These are phyloP conservation scores for Aleurites moluccanus DNA, from an alignment of 441 rosid species.

Conservation along the genomic window DNA sequence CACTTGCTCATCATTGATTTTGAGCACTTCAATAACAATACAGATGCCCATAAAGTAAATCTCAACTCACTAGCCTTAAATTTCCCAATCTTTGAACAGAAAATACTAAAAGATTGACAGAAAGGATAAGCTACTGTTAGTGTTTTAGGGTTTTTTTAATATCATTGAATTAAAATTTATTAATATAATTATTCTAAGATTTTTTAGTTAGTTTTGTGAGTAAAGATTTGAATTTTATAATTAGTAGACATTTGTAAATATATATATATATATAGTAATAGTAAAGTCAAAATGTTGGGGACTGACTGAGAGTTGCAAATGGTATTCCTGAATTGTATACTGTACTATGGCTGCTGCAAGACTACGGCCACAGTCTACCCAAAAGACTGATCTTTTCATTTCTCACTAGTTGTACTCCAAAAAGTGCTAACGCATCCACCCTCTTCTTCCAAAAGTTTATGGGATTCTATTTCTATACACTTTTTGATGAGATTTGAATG, in stretches of 20 bases:
- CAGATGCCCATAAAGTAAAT: neutral
- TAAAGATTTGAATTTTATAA: too few species aligned
- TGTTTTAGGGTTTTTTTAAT: neutral
- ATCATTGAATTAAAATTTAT: too few species aligned
- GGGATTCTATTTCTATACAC: constrained; percentile 10
- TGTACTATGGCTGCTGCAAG: constrained; percentile 19
- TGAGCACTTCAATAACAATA: constrained; percentile 12
- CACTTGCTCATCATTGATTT: constrained; percentile 25
- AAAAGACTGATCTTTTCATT: constrained; percentile 25
- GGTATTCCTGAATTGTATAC: constrained; percentile 13
- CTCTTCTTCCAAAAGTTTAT: constrained; percentile 2
- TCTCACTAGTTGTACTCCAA: constrained; percentile 11
- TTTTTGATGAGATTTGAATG: too few species aligned
- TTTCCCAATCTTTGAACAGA: neutral
- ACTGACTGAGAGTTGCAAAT: constrained; percentile 3
- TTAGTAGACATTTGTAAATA: too few species aligned
- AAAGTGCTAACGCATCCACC: neutral
- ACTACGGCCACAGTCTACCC: constrained; percentile 22
- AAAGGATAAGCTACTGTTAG: too few species aligned
- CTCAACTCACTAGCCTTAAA: constrained; percentile 5
- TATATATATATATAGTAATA: neutral
- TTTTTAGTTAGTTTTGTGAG: too few species aligned
- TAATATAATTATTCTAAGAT: too few species aligned
- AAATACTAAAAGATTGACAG: neutral
- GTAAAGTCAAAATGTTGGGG: constrained; percentile 19